A percentile compares a stretch with the other conserved stretches of the same genome.
Conservation (phyloP, 2,329 filamentous ascomycete species). For the Colletotrichum sp. region DNA sequence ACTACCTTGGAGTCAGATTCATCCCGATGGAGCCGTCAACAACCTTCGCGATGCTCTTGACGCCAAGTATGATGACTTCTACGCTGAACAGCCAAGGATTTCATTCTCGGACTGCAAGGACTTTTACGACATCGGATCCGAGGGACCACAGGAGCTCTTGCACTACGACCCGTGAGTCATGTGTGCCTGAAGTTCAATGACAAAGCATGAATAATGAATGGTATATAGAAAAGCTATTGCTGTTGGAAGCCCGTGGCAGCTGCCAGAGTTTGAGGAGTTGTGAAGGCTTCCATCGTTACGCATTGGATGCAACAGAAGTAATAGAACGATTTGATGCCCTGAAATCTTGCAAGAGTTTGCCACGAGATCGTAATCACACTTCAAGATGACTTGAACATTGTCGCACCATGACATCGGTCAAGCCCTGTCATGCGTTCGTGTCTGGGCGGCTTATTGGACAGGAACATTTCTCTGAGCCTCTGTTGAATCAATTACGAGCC, state of each 20-base stretch:
- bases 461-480: background rate
- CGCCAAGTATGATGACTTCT: slow-evolving; percentile 56
- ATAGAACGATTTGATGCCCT: background rate
- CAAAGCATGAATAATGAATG: background rate
- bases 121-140: slow-evolving; percentile 61
- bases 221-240: background rate
- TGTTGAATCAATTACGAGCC: background rate
- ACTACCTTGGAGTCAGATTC: slow-evolving; percentile 61
- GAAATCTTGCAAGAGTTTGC: background rate
- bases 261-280: background rate
- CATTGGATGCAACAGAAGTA: background rate
- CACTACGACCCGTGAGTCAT: slow-evolving; percentile 5
- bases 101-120: slow-evolving; percentile 57
- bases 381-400: background rate
- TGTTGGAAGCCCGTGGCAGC: no score
- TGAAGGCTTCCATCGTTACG: background rate
- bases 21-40: slow-evolving; percentile 56
- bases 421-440: background rate
- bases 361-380: background rate
- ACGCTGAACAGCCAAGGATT: slow-evolving; percentile 53
- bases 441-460: background rate
- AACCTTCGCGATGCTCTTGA: slow-evolving; percentile 57
- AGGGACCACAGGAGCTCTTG: slow-evolving; percentile 52
- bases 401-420: background rate
- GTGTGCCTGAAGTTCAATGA: background rate